Evolutionary conservation across 2,329 filamentous ascomycete species (phyloP), one percentile per base, ranked within the genome.

Genomic region (Clarireedia homoeocarpa): DNA sequence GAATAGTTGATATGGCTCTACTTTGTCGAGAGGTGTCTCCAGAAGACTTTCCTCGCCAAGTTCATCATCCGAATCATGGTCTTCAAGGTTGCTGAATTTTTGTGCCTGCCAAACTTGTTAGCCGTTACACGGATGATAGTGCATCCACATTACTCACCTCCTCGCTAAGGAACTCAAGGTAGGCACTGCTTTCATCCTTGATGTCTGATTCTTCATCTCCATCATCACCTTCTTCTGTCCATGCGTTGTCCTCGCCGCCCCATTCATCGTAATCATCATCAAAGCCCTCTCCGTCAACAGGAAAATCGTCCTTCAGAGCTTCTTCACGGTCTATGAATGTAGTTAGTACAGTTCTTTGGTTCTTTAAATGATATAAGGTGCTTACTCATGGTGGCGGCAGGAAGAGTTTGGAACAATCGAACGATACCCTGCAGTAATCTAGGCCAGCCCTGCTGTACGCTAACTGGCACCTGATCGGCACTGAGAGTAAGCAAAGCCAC

Each of bases 401-500:
- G 94, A 51, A 99, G 77, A 6, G 91, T 92, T 69, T 91, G 88
- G 82, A 99, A 99, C 40, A 99, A 79, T 59, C 89, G 82, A 6
- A 94, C 92, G 55, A 96, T 87, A 39, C 94, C 94, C 69, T 74
- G 61, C 46, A 99, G 81, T 63, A 99, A 77, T 66, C 94, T 82
- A 7, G 92, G 92, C 94, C 94, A 99, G 53, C 94, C 94, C 62
- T 91, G 89, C 62, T 95, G 91, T 27, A 99, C 89, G 67, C 91
- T 97, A n/a, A 81, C 77, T 0, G 94, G 94, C 6, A 99, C 88
- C 67, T 95, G 87, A 53, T 89, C 85, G 10, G 85, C 84, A 59
- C 82, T 83, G 57, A 99, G 74, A 47, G 85, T 88, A 51, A 99
- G 81, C 10, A 99, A 82, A 5, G 90, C 81, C 58, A 89, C 86